A percentile compares a stretch with the other conserved stretches of the same genome.
Conservation (phyloP, 352 stramenopile genomes). For the Globisporangium apiculatum region DNA sequence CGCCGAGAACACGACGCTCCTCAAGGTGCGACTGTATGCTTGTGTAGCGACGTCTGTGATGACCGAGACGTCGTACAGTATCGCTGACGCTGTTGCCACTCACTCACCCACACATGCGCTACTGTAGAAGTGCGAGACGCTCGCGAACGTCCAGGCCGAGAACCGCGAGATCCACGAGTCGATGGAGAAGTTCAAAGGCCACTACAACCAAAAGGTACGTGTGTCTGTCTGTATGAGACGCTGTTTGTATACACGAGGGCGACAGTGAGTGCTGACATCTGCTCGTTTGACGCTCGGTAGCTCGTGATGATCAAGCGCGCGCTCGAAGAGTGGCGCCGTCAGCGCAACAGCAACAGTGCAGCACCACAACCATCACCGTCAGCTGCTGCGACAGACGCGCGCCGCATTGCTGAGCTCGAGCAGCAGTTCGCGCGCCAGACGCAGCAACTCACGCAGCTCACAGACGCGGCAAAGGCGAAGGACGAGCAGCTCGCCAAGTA, state of each 20-base stretch:
- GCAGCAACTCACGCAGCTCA: conserved; percentile 52
- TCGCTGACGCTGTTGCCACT: too few relatives aligned
- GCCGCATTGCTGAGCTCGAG: conserved; percentile 18
- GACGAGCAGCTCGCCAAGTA: conserved; percentile 77
- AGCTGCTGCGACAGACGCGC: neutral
- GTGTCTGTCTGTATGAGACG: neutral
- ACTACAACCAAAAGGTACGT: conserved; percentile 84
- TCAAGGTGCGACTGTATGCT: conserved; percentile 41
- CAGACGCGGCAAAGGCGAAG: conserved; percentile 38
- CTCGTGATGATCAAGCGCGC: conserved; percentile 86
- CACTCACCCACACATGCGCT: neutral
- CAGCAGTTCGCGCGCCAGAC: conserved; percentile 38
- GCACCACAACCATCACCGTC: neutral
- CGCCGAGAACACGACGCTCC: conserved; percentile 73
- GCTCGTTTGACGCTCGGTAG: conserved; percentile 14
- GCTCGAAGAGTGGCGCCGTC: conserved; percentile 83
- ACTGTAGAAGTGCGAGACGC: conserved; percentile 63
- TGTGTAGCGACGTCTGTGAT: too few relatives aligned
- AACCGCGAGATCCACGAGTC: conserved; percentile 72
- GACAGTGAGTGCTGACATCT: too few relatives aligned
- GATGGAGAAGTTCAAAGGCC: conserved; percentile 82
- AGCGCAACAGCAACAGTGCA: conserved; percentile 25
- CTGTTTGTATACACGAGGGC: neutral
- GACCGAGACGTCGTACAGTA: too few relatives aligned
- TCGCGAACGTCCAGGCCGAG: conserved; percentile 65